Evolutionary conservation across 2,329 filamentous ascomycete genomes (phyloP), one percentile per base, ranked within the genome.

Genomic region (Rutstroemia sp.): DNA sequence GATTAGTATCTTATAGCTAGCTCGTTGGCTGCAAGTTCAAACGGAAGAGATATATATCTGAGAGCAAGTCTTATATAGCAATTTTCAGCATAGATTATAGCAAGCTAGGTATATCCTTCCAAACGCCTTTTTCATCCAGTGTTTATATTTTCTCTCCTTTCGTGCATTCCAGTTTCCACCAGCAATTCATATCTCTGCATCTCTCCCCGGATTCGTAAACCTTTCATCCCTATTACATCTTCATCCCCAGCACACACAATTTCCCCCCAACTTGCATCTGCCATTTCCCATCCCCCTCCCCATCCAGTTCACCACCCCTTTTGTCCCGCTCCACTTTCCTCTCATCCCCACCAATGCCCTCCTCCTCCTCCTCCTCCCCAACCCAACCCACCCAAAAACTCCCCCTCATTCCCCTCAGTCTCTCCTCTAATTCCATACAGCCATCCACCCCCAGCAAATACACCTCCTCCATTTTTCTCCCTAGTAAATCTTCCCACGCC

Each of bases 321-420:
- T n/a, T n/a, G n/a, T n/a, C n/a, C n/a, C n/a, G n/a, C n/a, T n/a
- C n/a, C n/a, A n/a, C n/a, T n/a, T 47, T 47, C 21, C 9, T 19
- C 9, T 8, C n/a, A 14, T 9, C 27, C 69, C 70, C 23, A 73
- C 71, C 73, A 7, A 9, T 14, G 12, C 19, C 23, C 73, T 27
- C 14, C 17, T 1, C 14, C 14, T 46, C 23, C 23, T 69, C 71
- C 19, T 73, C 61, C 58, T 42, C 54, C 7, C 53, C 66, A 17
- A 72, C 73, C 76, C 81, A 79, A 1, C 78, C 81, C 64, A 85
- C 81, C 5, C 77, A 72, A 62, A 84, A 60, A 16, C 76, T 81
- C 8, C 82, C 63, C 16, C 80, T 73, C 49, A 79, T 67, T 60
- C 77, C 82, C 14, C 77, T 53, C 48, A 83, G 63, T 4, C 77